Evolutionary conservation across 139 green algal species (phyloP).

Genomic region (Micromonas commoda): DNA sequence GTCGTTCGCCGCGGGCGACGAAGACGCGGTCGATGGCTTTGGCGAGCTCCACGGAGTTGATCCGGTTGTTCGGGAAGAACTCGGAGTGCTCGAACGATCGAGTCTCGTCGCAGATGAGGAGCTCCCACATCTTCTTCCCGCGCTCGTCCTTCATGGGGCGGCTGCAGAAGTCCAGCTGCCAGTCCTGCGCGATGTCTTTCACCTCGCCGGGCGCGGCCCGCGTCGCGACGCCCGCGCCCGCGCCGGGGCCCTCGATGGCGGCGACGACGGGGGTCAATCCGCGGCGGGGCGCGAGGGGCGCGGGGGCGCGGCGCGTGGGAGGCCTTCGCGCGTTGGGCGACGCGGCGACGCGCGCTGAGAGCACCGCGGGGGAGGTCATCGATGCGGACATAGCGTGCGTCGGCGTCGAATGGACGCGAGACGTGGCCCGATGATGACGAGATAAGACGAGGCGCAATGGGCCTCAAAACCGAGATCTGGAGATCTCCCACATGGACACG

Average conservation of each 20-base stretch:
- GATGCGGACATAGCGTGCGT: no score
- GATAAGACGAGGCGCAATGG: no score
- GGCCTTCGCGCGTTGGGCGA: no score
- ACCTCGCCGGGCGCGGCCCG: background rate
- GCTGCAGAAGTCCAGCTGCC: conserved; percentile 97
- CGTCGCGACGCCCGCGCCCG: background rate
- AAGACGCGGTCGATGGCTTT: conserved; percentile 67
- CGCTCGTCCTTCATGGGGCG: conserved; percentile 89
- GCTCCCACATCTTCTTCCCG: conserved; percentile 98
- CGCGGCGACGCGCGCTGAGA: no score
- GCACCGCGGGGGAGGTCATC: no score
- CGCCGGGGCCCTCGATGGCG: background rate
- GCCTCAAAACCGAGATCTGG: no score
- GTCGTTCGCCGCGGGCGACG: conserved; percentile 47
- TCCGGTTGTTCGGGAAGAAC: conserved; percentile 97
- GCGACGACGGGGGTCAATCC: background rate
- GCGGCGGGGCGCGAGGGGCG: no score
- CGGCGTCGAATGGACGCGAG: no score
- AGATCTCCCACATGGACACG: no score
- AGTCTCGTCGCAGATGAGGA: conserved; percentile 79
- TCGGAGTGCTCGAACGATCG: conserved; percentile 78
- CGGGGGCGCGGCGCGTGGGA: no score
- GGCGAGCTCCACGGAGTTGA: conserved; percentile 77
- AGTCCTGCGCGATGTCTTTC: conserved; percentile 35
- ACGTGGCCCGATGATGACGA: no score